Base-by-base conservation (phyloP, 2,329 filamentous ascomycete species). In the Fusarium haematococcum region DNA sequence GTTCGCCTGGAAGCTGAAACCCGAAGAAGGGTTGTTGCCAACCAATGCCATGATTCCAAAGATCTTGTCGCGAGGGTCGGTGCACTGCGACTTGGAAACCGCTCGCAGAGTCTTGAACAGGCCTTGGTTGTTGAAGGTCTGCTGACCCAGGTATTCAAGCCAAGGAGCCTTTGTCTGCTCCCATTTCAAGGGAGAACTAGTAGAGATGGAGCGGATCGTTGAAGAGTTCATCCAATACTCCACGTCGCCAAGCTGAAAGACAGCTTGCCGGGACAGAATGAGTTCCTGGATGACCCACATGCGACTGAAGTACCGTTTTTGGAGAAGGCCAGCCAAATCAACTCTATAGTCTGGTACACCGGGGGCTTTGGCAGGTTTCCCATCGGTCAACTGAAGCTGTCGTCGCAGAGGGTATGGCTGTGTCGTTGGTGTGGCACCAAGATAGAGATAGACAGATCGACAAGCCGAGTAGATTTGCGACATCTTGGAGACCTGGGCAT, bases 121-220 rank as follows among this genome's bases (percentile, higher is more conserved):
- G 11, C 41, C 0, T 2, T 33, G 37, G 1, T 39, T 0, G 0
- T 14, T 5, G n/a, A 43, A 63, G 0, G 18, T 0, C 6, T 25
- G 23, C n/a, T 56, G 45, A 0, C 32, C 45, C 0, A 56, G 33
- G 0, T 63, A 35, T 6, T 30, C 35, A 1, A 56, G 25, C 61
- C 61, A 63, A 1, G 45, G 48, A 3, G 48, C 61, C 6, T 0
- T 37, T 0, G 61, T 63, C 0, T 9, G 1, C 0, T 39, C 43
- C 59, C 41, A 63, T 25, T 48, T 48, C 20, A 7, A 48, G 16
- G 23, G 20, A 23, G 23, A 4, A 18, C 43, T 13, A 48, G 23
- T 16, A 13, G 43, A 9, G 5, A 48, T 6, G 3, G 43, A 48
- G 13, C 6, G 16, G 43, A 60, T 60, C 0, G 57, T 60, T 0